Percentiles rank a stretch among this genome's conserved stretches.
These are phyloP conservation scores for Colletotrichum agaves DNA, from an alignment of 2,329 filamentous ascomycete genomes.

Conservation along the genomic window DNA sequence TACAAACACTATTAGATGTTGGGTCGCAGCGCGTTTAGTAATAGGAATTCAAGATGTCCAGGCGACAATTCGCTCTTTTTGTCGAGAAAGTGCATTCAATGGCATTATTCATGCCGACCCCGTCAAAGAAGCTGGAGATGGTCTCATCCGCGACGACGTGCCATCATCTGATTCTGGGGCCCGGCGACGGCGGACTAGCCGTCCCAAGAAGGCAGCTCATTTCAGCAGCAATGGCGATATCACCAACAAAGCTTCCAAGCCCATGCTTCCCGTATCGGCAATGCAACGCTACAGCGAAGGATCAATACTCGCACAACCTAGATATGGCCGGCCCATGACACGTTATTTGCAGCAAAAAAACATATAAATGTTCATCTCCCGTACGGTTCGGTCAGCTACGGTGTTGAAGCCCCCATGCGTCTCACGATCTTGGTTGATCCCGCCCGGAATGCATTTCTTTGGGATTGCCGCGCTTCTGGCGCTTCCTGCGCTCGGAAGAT, in stretches of 20 bases:
- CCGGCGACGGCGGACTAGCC: background rate
- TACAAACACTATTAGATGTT: too few species aligned
- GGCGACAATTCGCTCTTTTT: background rate
- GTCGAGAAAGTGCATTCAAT: background rate
- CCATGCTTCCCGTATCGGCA: constrained; percentile 23
- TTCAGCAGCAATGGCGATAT: constrained; percentile 27
- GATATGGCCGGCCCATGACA: background rate
- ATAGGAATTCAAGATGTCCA: background rate
- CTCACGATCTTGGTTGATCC: background rate
- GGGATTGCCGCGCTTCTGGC: constrained; percentile 14
- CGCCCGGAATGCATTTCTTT: constrained; percentile 20
- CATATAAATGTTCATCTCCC: background rate
- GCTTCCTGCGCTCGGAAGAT: constrained; percentile 15
- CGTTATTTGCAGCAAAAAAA: rapidly evolving
- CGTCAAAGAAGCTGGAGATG: background rate
- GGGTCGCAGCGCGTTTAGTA: background rate
- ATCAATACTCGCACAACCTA: background rate
- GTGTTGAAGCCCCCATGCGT: background rate
- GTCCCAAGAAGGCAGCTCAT: constrained; percentile 34
- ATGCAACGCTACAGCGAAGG: constrained; percentile 21
- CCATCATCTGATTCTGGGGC: background rate
- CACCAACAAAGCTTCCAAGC: background rate
- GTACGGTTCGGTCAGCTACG: background rate
- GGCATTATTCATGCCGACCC: background rate
- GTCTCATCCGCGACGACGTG: background rate